Base-by-base conservation (phyloP, 306 rosid species). In the Lablab purpureus region DNA sequence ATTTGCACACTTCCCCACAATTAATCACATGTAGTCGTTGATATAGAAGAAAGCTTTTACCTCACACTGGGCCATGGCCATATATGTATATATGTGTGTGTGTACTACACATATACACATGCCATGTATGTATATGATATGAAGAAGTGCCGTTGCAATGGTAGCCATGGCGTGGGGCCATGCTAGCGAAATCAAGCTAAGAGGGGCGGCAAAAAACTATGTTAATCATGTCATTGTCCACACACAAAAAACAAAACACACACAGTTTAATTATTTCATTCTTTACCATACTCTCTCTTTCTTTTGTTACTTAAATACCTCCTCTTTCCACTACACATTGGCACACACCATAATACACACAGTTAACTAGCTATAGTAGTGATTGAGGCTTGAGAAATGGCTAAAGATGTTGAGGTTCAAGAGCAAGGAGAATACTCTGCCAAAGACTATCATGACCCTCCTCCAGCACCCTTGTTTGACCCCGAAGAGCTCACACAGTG, bases 381-480 rank as follows among this genome's bases (percentile, higher is more conserved):
- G 15, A 10, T 9, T 64, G 25, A 64, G 70, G 27, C 5, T 36
- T 10, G 30, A 73, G 54, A 55, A 27, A 82, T 82, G 85, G 78
- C 81, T 10, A 95, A 95, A 41, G 98, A 95, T 75, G 87, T 91
- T 13, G 99, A 91, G 74, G 93, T 78, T 14, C 79, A 73, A 7
- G 98, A 93, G 74, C 91, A 81, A 4, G 80, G 91, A 6, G 97
- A 90, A 68, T 92, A 75, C 88, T 81, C 87, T 2, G 84, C 91
- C 1, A 92, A 91, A 51, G 98, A 94, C 88, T 94, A 94, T 85
- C 86, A 86, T 6, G 98, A 94, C 17, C 98, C 98, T 0, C 98
- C 98, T 6, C 98, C 98, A 2, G 84, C 97, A 3, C 90, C 98
- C 9, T 71, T 94, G 60, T n/a, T 92, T 18, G 98, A 94, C 64